These are phyloP conservation scores for Candida buenavistaensis DNA, from an alignment of 1,139 yeast genomes.

Conservation along the genomic window DNA sequence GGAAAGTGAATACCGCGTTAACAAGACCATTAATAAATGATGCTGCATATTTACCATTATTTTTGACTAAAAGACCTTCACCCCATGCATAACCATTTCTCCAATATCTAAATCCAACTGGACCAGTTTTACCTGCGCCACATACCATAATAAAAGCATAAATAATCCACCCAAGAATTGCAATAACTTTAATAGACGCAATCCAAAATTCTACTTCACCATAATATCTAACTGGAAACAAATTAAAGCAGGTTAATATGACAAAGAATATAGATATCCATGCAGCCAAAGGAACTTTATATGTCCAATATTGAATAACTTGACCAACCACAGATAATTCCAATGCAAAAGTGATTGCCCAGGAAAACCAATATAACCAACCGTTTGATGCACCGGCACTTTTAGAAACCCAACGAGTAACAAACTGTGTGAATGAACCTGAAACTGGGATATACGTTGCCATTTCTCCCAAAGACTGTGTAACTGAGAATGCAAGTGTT, in stretches of 20 bases:
- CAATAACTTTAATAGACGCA: conserved; percentile 65
- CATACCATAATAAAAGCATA: conserved; percentile 70
- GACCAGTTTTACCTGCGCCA: conserved; percentile 70
- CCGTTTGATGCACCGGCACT: conserved; percentile 81
- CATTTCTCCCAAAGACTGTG: conserved; percentile 76
- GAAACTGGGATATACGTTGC: conserved; percentile 70
- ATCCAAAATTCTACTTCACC: conserved; percentile 52
- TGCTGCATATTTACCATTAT: conserved; percentile 44
- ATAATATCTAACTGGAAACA: conserved; percentile 45
- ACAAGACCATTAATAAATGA: conserved; percentile 60
- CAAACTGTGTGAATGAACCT: conserved; percentile 58
- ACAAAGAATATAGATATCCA: conserved; percentile 74
- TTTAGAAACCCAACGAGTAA: conserved; percentile 63
- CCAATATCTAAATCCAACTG: conserved; percentile 88
- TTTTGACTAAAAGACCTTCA: conserved; percentile 49
- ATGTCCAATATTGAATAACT: conserved; percentile 74
- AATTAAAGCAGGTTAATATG: conserved; percentile 32
- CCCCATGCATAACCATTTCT: conserved; percentile 90
- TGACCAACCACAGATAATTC: conserved; percentile 82
- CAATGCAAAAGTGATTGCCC: conserved; percentile 83
- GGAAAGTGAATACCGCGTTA: conserved; percentile 75
- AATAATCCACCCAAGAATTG: conserved; percentile 69
- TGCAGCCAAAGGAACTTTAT: conserved; percentile 65
- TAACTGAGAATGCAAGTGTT: conserved; percentile 60
- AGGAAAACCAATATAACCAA: conserved; percentile 83